Evolutionary conservation across 768 basidiomycete species (phyloP).

Genomic region (Naganishia onofrii): DNA sequence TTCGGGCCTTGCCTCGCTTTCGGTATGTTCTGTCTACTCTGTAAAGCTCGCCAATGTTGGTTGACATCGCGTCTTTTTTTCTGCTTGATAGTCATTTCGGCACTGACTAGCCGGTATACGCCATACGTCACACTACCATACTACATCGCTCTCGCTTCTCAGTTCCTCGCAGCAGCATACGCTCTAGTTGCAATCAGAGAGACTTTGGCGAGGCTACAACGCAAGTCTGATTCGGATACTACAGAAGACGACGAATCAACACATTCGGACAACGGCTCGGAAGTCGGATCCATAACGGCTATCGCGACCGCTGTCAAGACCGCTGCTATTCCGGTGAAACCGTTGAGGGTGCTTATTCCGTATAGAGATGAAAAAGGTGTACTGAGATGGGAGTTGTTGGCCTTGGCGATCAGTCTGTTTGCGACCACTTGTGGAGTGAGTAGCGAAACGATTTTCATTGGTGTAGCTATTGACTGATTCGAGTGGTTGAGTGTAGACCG

Average conservation of each 20-base stretch:
- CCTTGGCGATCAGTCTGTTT: slow-evolving; percentile 41
- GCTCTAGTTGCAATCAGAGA: slow-evolving; percentile 39
- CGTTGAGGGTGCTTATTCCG: slow-evolving; percentile 39
- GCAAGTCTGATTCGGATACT: too few relatives aligned
- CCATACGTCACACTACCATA: slow-evolving; percentile 39
- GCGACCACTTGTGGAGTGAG: slow-evolving; percentile 41
- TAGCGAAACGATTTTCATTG: neutral
- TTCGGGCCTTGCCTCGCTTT: slow-evolving; percentile 42
- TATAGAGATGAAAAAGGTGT: slow-evolving; percentile 37
- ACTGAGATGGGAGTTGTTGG: slow-evolving; percentile 38
- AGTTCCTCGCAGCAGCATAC: slow-evolving; percentile 38
- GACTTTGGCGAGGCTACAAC: slow-evolving; percentile 29
- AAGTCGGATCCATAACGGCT: slow-evolving; percentile 19
- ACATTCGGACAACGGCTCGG: neutral
- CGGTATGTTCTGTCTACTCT: slow-evolving; percentile 23
- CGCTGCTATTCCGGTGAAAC: slow-evolving; percentile 39
- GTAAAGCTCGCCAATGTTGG: neutral
- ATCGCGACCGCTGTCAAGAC: slow-evolving; percentile 32
- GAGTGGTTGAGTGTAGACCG: slow-evolving; percentile 32
- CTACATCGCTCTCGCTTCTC: slow-evolving; percentile 41
- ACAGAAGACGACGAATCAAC: neutral
- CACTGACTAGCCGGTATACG: slow-evolving; percentile 40
- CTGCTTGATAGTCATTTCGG: slow-evolving; percentile 38
- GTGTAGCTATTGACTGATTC: neutral
- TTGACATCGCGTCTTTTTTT: neutral